Base-by-base conservation (phyloP, 2,329 filamentous ascomycete species). In the Nakataea oryzae region DNA sequence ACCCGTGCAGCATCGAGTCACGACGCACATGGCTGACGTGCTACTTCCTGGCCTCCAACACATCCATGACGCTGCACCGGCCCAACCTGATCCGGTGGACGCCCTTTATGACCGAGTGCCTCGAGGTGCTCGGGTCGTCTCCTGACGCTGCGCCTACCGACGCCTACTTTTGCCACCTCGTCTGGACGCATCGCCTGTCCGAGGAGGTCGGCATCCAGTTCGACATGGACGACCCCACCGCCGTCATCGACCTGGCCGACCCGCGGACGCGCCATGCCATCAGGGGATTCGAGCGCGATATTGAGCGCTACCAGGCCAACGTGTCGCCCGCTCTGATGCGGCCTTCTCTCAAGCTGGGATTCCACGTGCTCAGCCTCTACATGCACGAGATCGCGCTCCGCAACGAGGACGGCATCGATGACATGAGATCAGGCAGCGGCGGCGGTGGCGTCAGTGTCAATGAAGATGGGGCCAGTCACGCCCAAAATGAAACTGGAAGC, bases 331-430 rank as follows among this genome's bases (percentile, higher is more conserved):
- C 84, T 8, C 68, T 81, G 41, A 79, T 81, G 67, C 79, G 80
- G 62, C 76, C 83, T n/a, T 79, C 84, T 0, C 76, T 91, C 57
- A 75, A 77, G 24, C 80, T 91, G 66, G 82, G 83, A 64, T 86
- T 90, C 66, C 78, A 86, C 65, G 81, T 88, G 2, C 71, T 90
- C 47, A 87, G 81, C 64, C 76, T 93, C 3, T 91, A 89, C 70
- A 86, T 92, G 76, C 87, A 93, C 70, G 90, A 93, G 72, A 84
- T 90, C 61, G 86, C 84, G 3, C 82, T 93, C 65, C 86, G 90
- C 65, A 78, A 83, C 11, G 86, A 89, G 21, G 41, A 60, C 11
- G 41, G 29, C 41, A n/a, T 27, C 14, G 32, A 34, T 9, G 47
- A 32, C 21, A 32, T 32, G 4, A 26, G 50, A 21, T 21, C 26